These are phyloP conservation scores for Metarhizium album DNA, from an alignment of 2,329 filamentous ascomycete species.

Conservation along the genomic window DNA sequence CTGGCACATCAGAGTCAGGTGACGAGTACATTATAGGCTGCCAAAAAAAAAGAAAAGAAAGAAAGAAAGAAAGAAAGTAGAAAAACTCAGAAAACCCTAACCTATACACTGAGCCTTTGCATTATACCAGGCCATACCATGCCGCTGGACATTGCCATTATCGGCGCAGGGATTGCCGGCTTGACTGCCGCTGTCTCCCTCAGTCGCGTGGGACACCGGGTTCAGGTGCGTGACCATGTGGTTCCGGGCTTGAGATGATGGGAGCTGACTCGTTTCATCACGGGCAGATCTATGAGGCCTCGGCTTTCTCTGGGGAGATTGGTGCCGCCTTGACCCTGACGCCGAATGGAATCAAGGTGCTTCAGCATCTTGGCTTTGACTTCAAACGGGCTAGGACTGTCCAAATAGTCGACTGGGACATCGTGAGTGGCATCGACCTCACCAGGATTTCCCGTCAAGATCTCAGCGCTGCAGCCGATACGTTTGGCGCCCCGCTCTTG, in stretches of 20 bases:
- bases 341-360: constrained; percentile 4
- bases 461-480: neutral
- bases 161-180: constrained; percentile 5
- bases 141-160: neutral
- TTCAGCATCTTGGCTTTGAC: constrained; percentile 3
- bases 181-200: constrained; percentile 3
- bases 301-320: constrained; percentile 3
- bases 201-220: neutral
- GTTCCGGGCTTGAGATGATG: neutral
- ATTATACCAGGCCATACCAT: neutral
- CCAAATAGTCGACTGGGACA: neutral
- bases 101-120: too few relatives aligned
- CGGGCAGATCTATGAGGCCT: constrained; percentile 5
- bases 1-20: too few relatives aligned
- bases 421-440: neutral
- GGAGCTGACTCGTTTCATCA: neutral
- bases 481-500: constrained; percentile 2
- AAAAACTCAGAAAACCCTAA: too few relatives aligned
- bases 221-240: neutral
- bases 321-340: constrained; percentile 5
- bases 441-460: neutral
- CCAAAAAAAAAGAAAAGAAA: too few relatives aligned
- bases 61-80: too few relatives aligned
- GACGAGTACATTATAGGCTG: too few relatives aligned
- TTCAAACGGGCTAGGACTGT: constrained; percentile 1